Percentiles rank a stretch among this genome's conserved stretches.
Conservation (phyloP, 805 yeast genomes). For the Sungouiozyma ichnusensis region DNA sequence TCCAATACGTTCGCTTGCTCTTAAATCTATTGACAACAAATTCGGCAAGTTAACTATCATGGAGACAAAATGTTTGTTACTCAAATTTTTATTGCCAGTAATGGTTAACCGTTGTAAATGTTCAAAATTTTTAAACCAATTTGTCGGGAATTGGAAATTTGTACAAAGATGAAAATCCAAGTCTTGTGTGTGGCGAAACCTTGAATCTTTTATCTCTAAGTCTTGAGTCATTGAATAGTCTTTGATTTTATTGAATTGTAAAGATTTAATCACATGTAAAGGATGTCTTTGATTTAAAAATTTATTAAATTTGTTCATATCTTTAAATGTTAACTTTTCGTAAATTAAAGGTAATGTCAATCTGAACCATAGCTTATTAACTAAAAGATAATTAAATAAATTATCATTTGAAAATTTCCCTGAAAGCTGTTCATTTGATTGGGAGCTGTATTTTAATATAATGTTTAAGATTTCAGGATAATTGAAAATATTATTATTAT, state of each 20-base stretch:
- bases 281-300: slow-evolving; percentile 55
- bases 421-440: neutral
- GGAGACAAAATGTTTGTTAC: slow-evolving; percentile 45
- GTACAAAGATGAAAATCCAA: slow-evolving; percentile 82
- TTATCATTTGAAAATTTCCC: slow-evolving; percentile 12
- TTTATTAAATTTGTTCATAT: slow-evolving; percentile 35
- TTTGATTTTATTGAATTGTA: neutral
- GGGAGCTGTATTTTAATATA: neutral
- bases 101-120: slow-evolving; percentile 37
- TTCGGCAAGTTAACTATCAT: slow-evolving; percentile 48
- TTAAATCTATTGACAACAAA: slow-evolving; percentile 56
- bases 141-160: slow-evolving; percentile 43
- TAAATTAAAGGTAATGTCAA: slow-evolving; percentile 46
- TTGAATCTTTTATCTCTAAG: neutral
- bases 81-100: slow-evolving; percentile 59
- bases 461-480: neutral
- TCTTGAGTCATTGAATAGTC: neutral
- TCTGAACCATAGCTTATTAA: slow-evolving; percentile 56
- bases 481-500: neutral
- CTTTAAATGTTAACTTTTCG: slow-evolving; percentile 44
- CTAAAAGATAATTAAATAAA: slow-evolving; percentile 53
- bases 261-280: slow-evolving; percentile 38
- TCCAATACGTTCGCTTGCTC: slow-evolving; percentile 73
- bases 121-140: slow-evolving; percentile 33
- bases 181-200: slow-evolving; percentile 27